Evolutionary conservation across 495 filamentous ascomycete genomes (phyloP).

Genomic region (Evansstolkia leycettana): DNA sequence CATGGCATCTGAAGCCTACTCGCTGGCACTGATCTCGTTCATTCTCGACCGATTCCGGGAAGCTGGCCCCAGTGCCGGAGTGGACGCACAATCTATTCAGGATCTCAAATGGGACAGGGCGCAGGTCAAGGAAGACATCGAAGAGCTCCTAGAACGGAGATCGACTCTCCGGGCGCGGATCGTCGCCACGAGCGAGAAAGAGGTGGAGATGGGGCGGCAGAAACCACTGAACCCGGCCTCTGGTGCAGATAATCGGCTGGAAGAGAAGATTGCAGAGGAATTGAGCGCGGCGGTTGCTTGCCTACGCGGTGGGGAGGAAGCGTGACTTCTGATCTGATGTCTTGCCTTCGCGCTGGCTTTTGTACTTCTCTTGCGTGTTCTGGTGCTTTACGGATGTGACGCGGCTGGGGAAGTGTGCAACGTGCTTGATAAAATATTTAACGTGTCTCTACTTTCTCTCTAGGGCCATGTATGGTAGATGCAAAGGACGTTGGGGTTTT

Average conservation of each 20-base stretch:
- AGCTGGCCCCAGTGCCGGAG: conserved; percentile 42
- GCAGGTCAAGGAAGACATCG: conserved; percentile 63
- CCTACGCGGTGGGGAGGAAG: conserved; percentile 26
- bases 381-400: too few species aligned
- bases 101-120: conserved; percentile 60
- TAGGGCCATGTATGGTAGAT: too few species aligned
- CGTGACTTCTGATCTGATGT: conserved; percentile 4
- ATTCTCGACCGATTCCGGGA: conserved; percentile 51
- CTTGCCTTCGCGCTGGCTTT: too few species aligned
- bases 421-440: too few species aligned
- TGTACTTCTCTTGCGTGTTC: too few species aligned
- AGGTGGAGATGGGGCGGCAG: conserved; percentile 49
- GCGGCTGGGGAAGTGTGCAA: too few species aligned
- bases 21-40: conserved; percentile 56
- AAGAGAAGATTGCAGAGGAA: conserved; percentile 60
- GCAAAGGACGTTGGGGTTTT: too few species aligned
- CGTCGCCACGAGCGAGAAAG: conserved; percentile 56
- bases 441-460: too few species aligned
- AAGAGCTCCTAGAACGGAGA: conserved; percentile 55
- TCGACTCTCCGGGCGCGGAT: conserved; percentile 53
- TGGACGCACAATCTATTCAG: conserved; percentile 48
- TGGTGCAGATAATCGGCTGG: conserved; percentile 46
- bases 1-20: conserved; percentile 63
- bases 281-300: conserved; percentile 35
- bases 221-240: conserved; percentile 24